Base-by-base conservation (phyloP, 257 asterid genomes). In the Scutellaria galericulata region DNA sequence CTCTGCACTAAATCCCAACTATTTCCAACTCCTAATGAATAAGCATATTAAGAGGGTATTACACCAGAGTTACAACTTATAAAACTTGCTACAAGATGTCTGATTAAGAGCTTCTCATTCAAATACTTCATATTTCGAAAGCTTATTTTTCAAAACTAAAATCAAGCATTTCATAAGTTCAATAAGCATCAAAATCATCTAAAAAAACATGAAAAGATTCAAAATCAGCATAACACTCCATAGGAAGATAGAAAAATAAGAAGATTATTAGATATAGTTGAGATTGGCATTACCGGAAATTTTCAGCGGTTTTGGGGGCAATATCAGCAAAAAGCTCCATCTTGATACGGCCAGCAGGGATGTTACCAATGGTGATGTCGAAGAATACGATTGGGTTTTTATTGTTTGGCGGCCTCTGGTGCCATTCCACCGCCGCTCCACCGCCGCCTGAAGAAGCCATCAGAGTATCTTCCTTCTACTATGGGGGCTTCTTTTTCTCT, bases 271-370 rank as follows among this genome's bases (percentile, higher is more conserved):
- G 7, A 44, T 35, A 35, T 40, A 31, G 48, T 46, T n/a, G 57
- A 63, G 2, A 14, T 10, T 11, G 31, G 27, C 2, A 42, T 61
- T 65, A 90, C 99, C 98, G 83, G 79, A 94, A 94, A 83, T 94
- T 94, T 71, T 94, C 99, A 0, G 96, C 98, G 14, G 95, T 87
- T 88, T 85, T 91, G 54, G 99, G 98, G 80, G 84, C 79, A 71
- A 94, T 84, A 78, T 94, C 98, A 68, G 99, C 95, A 77, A 94
- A 94, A n/a, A 94, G 96, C 85, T 94, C 98, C 95, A 94, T 91
- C 81, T 88, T 94, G 78, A 94, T 87, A 52, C 98, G 96, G 78
- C 99, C 98, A 68, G 98, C 96, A 48, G 97, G 98, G 22, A 94
- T 86, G 62, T 79, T 89, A 7, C 97, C 97, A 77, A 91, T 91